phyloP scores from a whole-genome alignment of 495 filamentous ascomycete species.

The Aspergillus homomorphus region DNA sequence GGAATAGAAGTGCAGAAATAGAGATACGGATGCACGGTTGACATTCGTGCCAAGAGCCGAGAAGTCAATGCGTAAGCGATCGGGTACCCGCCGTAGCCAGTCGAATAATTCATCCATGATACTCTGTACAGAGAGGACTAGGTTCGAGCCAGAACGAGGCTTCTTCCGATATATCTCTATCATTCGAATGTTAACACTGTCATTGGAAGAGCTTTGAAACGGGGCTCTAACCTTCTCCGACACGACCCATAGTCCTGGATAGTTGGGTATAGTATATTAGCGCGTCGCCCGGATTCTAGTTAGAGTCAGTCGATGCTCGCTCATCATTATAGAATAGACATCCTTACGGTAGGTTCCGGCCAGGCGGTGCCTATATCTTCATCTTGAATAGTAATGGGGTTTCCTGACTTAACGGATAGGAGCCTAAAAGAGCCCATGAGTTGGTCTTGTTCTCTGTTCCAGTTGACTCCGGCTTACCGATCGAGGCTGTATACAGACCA shows the following conservation, averaged over 20 bases:
- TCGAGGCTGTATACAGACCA: conserved; percentile 54
- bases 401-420: conserved; percentile 47
- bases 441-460: not conserved
- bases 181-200: too few species aligned
- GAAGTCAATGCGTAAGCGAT: conserved; percentile 44
- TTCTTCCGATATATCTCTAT: conserved; percentile 45
- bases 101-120: conserved; percentile 42
- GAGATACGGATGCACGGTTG: conserved; percentile 45
- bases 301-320: conserved; percentile 8
- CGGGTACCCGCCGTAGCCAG: conserved; percentile 41
- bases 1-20: conserved; percentile 48
- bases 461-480: conserved; percentile 15
- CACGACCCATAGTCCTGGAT: conserved; percentile 43
- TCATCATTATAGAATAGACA: conserved; percentile 1
- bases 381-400: conserved; percentile 49
- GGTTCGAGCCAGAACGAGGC: conserved; percentile 39
- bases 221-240: conserved; percentile 32
- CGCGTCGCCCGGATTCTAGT: conserved; percentile 25
- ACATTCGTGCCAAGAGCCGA: conserved; percentile 31
- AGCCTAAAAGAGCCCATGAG: too few species aligned
- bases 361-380: conserved; percentile 46
- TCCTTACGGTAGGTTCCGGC: conserved; percentile 32
- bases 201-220: not conserved
- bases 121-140: conserved; percentile 44
- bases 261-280: conserved; percentile 46